A percentile compares a stretch with the other conserved stretches of the same genome.
These are phyloP conservation scores for Mariannaea elegans DNA, from an alignment of 2,329 filamentous ascomycete genomes.

Conservation along the genomic window DNA sequence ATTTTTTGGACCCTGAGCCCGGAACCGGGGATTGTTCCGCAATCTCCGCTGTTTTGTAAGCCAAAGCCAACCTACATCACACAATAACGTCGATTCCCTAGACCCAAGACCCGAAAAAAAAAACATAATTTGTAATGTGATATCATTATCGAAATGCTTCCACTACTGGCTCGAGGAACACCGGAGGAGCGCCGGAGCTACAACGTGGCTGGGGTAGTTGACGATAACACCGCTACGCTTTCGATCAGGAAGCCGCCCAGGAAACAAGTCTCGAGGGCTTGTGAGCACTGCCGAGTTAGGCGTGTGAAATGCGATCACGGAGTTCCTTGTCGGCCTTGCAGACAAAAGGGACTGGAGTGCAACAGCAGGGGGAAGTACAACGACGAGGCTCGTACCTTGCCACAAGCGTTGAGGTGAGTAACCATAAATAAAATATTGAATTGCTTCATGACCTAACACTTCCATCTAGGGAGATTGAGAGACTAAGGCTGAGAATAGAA, in stretches of 20 bases:
- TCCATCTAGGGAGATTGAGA: constrained; percentile 44
- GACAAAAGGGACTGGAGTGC: constrained; percentile 21
- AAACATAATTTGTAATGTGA: constrained; percentile 9
- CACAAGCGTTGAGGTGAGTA: constrained; percentile 24
- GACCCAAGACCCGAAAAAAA: too few relatives aligned
- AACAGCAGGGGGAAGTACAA: constrained; percentile 23
- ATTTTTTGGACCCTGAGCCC: constrained; percentile 5
- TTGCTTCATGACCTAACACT: background rate
- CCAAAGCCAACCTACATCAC: background rate
- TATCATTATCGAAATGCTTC: constrained; percentile 13
- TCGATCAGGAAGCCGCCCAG: constrained; percentile 16
- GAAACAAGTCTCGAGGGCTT: constrained; percentile 36
- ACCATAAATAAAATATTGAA: too few relatives aligned
- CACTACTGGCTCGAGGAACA: constrained; percentile 19
- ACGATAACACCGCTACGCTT: background rate
- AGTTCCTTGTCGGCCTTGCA: constrained; percentile 27
- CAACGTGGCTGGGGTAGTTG: background rate
- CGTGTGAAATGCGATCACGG: constrained; percentile 37
- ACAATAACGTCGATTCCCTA: background rate
- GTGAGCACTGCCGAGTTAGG: constrained; percentile 32
- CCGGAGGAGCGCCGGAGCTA: constrained; percentile 18
- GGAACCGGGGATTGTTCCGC: constrained; percentile 23
- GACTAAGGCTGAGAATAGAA: constrained; percentile 40
- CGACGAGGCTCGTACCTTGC: constrained; percentile 25
- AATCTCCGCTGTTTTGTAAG: constrained; percentile 21